These are phyloP conservation scores for Colletotrichum sp. DNA, from an alignment of 2,329 filamentous ascomycete genomes.

Conservation along the genomic window DNA sequence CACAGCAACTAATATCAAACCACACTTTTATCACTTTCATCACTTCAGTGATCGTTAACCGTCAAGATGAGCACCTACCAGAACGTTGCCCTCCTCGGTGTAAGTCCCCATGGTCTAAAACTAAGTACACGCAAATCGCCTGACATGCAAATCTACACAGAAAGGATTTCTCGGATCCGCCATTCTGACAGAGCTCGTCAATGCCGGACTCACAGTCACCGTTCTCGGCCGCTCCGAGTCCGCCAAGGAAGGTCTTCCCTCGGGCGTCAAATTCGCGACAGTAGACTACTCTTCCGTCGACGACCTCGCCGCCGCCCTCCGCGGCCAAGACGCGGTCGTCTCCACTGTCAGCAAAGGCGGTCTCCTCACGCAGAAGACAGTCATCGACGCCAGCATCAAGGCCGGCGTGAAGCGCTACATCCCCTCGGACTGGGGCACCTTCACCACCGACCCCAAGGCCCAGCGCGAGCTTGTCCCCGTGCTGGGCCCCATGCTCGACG, in stretches of 20 bases:
- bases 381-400: constrained; percentile 63
- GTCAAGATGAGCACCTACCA: neutral
- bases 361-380: constrained; percentile 44
- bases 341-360: constrained; percentile 46
- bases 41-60: neutral
- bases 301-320: constrained; percentile 50
- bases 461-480: constrained; percentile 47
- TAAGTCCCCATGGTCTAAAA: neutral
- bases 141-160: constrained; percentile 25
- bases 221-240: constrained; percentile 53
- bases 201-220: constrained; percentile 53
- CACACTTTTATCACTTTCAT: neutral
- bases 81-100: constrained; percentile 14
- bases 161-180: constrained; percentile 43
- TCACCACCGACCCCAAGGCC: constrained; percentile 25
- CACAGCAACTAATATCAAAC: neutral
- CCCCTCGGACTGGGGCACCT: constrained; percentile 59
- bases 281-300: constrained; percentile 23
- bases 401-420: constrained; percentile 67
- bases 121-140: neutral
- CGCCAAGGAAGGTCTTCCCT: neutral
- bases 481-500: constrained; percentile 54
- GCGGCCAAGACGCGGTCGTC: constrained; percentile 64
- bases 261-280: neutral
- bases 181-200: constrained; percentile 40